Base-by-base conservation (phyloP, 768 basidiomycete genomes). In the Mycena kentingensis region DNA sequence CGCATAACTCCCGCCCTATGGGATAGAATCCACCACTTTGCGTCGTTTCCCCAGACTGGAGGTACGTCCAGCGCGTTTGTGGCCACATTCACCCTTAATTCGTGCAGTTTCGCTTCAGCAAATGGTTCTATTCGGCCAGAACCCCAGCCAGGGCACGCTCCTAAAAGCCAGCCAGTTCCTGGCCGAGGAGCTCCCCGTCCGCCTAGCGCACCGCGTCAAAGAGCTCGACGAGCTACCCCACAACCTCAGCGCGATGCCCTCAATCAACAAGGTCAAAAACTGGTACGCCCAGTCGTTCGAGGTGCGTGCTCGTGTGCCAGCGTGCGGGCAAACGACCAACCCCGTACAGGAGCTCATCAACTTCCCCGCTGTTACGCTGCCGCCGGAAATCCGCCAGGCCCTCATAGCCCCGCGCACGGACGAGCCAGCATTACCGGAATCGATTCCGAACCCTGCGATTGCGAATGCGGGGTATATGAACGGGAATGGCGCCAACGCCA, bases 271-370 rank as follows among this genome's bases (percentile, higher is more conserved):
- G 66, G 91, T 99, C 54, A 95, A 94, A 75, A 88, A 96, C 64
- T 99, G 97, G 97, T 99, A 99, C 69, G 96, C 96, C 1, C 93
- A 98, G 75, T 93, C 90, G 15, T 98, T 99, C 69, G 91, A 98
- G 81, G 96, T 95, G 47, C 46, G 85, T 73, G 38, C 35, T 58
- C 53, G 52, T 58, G 55, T 58, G 52, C 46, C 25, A n/a, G 37
- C n/a, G 22, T 24, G n/a, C n/a, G n/a, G n/a, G n/a, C n/a, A n/a
- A n/a, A 36, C 48, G 49, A 36, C 25, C 27, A 36, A 35, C 60
- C 58, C 25, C 10, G 11, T 42, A 10, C 56, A 98, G 95, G 96
- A 98, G 76, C 80, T 98, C 50, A 84, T 98, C 68, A 79, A 73
- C 46, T 96, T 96, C 63, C 91, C 93, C 0, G 76, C 85, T 27